Conservation (phyloP, 257 asterid species). For the Solanum sitiens region DNA sequence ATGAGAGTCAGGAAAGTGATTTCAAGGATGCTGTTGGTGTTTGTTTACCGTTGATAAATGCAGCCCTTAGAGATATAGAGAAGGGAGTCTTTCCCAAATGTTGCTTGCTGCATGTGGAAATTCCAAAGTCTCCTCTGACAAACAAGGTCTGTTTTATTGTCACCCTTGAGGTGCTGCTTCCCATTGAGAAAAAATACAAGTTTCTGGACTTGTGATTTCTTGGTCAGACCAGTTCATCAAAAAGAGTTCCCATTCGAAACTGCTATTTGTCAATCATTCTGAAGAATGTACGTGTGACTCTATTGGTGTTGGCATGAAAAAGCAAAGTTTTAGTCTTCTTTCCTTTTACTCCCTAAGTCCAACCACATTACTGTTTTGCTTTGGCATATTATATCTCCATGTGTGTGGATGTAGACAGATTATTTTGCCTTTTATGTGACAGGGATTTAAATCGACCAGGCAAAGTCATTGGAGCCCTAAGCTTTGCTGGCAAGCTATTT, state of each 20-base stretch:
- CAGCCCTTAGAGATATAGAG: constrained; percentile 69
- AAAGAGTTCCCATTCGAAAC: not conserved
- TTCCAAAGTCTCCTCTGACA: constrained; percentile 69
- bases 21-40: constrained; percentile 86
- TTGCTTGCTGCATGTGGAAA: constrained; percentile 57
- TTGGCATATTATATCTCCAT: not conserved
- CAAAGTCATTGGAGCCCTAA: constrained; percentile 66
- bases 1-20: constrained; percentile 65
- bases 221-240: not conserved
- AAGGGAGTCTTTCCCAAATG: constrained; percentile 72
- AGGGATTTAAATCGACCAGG: constrained; percentile 82
- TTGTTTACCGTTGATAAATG: constrained; percentile 66
- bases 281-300: not conserved
- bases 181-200: not conserved
- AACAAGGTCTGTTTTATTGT: constrained; percentile 61
- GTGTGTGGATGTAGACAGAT: not conserved
- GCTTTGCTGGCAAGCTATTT: constrained; percentile 81
- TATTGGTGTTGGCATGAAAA: not conserved
- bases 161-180: not conserved
- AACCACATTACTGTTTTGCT: not conserved
- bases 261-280: not conserved
- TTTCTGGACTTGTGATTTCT: not conserved
- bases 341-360: not conserved
- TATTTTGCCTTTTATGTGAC: constrained; percentile 1
- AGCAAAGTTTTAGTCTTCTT: not conserved